Base-by-base conservation (phyloP, 1,139 yeast species). In the Lodderomyces orthopsilosis region DNA sequence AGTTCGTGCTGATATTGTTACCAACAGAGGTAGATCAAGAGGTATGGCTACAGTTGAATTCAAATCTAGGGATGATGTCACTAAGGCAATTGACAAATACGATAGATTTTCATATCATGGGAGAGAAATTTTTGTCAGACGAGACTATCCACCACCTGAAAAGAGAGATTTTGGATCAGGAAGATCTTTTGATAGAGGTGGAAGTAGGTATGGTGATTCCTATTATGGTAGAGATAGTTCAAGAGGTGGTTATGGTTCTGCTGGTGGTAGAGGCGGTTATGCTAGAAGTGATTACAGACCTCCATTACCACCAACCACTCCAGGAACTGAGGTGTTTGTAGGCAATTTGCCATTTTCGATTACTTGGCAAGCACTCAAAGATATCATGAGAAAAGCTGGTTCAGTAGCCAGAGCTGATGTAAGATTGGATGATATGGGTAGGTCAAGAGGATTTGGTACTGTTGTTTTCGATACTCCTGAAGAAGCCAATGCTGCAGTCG, bases 1-100 rank as follows among this genome's bases (percentile, higher is more conserved):
- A 41, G 76, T 85, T 15, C 79, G 89, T 52, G 96, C 97, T 2
- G 97, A 91, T 61, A 85, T 93, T 44, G 85, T 91, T 45, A 83
- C 85, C n/a, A 75, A 79, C 45, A 78, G 85, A 53, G 95, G 95
- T 44, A 87, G 88, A 56, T 85, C 91, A 63, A 74, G 94, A 68
- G 91, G 98, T 51, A 85, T 84, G 93, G 94, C 91, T 41, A 88
- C 96, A 15, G 97, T 93, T 34, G 98, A 93, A 63, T 93, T 85
- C 58, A 71, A 81, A 12, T 71, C 73, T 42, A 71, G 75, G 45
- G 83, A 78, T 18, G 88, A 82, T 46, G 98, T 91, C 2, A 77
- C 75, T 44, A 74, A 70, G 32, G 98, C 98, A 19, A 89, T 93
- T 52, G 69, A 72, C 43, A 75, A 79, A 53, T 83, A 77, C 57